Base-by-base conservation (phyloP, 176 grass and related monocot genomes). In the Olyra latifolia region DNA sequence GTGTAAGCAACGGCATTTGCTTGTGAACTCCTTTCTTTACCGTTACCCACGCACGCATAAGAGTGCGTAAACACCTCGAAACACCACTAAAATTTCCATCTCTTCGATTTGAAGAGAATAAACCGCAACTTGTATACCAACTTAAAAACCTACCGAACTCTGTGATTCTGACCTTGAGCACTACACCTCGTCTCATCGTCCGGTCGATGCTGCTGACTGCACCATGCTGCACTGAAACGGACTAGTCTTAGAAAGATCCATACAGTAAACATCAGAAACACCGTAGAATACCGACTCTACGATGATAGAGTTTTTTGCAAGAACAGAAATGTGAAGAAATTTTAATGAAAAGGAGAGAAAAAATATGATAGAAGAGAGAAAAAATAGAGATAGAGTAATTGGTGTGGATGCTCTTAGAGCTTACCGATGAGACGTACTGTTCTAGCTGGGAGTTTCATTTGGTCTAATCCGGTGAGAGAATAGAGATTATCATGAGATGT, bases 1-100 rank as follows among this genome's bases (percentile, higher is more conserved):
- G 64, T 84, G 28, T 13, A 77, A 77, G 50, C 82, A 69, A 84
- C 82, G 73, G 63, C 73, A 59, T n/a, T 45, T 56, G 56, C 2
- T 20, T 35, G 10, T 48, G 16, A 10, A 35, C 15, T 23, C 38
- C 11, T 13, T 76, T 76, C 19, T 76, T 83, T 57, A 83, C 81
- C 32, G 48, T 45, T 75, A 75, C 56, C 46, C 17, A 57, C 0
- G 71, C 17, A 57, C 0, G 61, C 61, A 75, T 75, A 10, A 45
- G 1, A 75, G 38, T 57, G 35, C 38, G 23, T 3, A 66, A 14
- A 14, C 66, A 46, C 61, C 39, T 32, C 71, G 61, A 23, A 66
- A 46, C 17, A 20, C 24, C 5, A 24, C 39, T 32, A 22, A 0
- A 69, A 0, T 57, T 16, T 28, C 20, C 1, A 56, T 20, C 32